phyloP scores from a whole-genome alignment of 2,329 filamentous ascomycete species.

The Plenodomus biglobosus region DNA sequence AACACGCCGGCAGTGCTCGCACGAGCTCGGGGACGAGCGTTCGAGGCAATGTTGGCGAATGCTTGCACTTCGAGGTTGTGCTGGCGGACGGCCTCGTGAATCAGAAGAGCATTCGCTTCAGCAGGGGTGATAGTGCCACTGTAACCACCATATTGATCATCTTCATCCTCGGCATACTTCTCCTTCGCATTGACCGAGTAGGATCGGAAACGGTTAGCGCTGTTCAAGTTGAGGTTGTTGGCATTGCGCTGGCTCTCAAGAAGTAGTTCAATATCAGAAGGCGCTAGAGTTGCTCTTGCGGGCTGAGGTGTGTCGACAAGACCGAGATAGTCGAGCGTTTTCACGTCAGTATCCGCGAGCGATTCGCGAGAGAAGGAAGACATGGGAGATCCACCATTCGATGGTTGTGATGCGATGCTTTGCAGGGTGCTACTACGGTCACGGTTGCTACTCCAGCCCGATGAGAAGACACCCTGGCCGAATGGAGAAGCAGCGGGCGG shows the following conservation, averaged over 20 bases:
- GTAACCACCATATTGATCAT: constrained; percentile 67
- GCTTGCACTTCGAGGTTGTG: constrained; percentile 94
- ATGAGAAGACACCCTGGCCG: constrained; percentile 83
- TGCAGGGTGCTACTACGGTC: constrained; percentile 86
- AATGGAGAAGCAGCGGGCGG: constrained; percentile 65
- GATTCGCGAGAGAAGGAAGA: constrained; percentile 86
- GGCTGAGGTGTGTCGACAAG: constrained; percentile 91
- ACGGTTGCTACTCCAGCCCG: constrained; percentile 78
- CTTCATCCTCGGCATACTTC: constrained; percentile 88
- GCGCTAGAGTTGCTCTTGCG: constrained; percentile 68
- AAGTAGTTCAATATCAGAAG: constrained; percentile 57
- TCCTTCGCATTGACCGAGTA: constrained; percentile 99
- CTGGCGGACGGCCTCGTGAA: constrained; percentile 75
- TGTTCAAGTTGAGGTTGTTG: constrained; percentile 62
- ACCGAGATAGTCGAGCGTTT: constrained; percentile 92
- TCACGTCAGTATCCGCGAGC: constrained; percentile 81
- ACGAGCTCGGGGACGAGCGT: constrained; percentile 80
- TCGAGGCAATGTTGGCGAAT: constrained; percentile 80
- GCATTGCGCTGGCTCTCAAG: constrained; percentile 59
- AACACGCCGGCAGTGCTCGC: constrained; percentile 90
- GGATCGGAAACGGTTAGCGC: constrained; percentile 83
- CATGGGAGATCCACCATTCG: constrained; percentile 82
- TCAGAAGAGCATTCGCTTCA: constrained; percentile 61
- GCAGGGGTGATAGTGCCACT: constrained; percentile 63
- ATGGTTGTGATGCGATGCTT: constrained; percentile 84